Conservation (phyloP, 208 protist species). For the Leishmania martiniquensis region DNA sequence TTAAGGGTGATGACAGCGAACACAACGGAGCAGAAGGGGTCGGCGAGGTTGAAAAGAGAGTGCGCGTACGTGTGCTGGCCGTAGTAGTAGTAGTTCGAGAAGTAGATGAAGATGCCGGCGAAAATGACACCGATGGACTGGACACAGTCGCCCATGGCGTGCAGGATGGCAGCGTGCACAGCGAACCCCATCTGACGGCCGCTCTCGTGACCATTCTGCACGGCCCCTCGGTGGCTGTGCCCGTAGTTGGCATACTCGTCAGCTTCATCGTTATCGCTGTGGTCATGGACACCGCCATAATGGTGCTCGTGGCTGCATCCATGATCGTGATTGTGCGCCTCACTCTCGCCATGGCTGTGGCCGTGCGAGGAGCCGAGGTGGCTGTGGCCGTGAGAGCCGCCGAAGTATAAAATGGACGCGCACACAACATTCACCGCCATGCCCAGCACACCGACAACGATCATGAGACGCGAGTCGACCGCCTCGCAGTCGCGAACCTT, state of each 20-base stretch:
- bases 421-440: slow-evolving; percentile 89
- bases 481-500: slow-evolving; percentile 39
- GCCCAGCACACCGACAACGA: slow-evolving; percentile 80
- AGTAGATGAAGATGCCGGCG: slow-evolving; percentile 83
- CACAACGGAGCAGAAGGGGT: slow-evolving; percentile 85
- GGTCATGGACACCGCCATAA: slow-evolving; percentile 36
- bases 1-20: slow-evolving; percentile 91
- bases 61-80: slow-evolving; percentile 47
- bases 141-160: slow-evolving; percentile 91
- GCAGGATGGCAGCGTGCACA: slow-evolving; percentile 85
- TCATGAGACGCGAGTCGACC: slow-evolving; percentile 76
- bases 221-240: slow-evolving; percentile 34
- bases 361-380: slow-evolving; percentile 61
- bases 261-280: slow-evolving; percentile 60
- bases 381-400: slow-evolving; percentile 80
- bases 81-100: slow-evolving; percentile 50
- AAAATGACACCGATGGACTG: slow-evolving; percentile 90
- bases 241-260: too few species aligned
- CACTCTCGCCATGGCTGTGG: slow-evolving; percentile 45
- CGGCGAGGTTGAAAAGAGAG: slow-evolving; percentile 86
- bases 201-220: slow-evolving; percentile 3
- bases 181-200: slow-evolving; percentile 45
- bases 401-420: slow-evolving; percentile 84
- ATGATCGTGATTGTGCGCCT: slow-evolving; percentile 7
- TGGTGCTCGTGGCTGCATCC: slow-evolving; percentile 34